phyloP scores from a whole-genome alignment of 345 rosid species.

The Moricandia arvensis region DNA sequence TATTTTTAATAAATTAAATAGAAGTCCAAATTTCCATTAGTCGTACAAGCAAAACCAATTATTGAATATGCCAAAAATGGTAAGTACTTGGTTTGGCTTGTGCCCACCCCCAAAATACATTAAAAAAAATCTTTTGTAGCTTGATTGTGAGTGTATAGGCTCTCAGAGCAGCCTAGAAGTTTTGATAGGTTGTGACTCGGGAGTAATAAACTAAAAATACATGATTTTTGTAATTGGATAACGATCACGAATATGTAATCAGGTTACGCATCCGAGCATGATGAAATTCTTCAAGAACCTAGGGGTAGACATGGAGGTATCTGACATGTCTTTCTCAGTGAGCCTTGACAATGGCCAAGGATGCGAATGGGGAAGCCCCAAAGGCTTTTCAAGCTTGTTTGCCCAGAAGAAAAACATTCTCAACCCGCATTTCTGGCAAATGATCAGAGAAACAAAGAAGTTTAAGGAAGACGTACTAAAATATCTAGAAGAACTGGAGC shows the following conservation, averaged over 20 bases:
- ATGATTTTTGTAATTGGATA: neutral
- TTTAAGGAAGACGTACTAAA: conserved; percentile 62
- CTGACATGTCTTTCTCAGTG: conserved; percentile 76
- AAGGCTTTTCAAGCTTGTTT: conserved; percentile 59
- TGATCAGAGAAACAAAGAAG: conserved; percentile 55
- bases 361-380: conserved; percentile 80
- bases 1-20: too few species aligned
- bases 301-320: conserved; percentile 64
- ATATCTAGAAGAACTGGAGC: conserved; percentile 60
- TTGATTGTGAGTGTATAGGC: too few species aligned
- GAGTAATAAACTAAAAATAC: neutral
- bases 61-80: too few species aligned
- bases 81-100: too few species aligned
- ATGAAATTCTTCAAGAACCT: conserved; percentile 71
- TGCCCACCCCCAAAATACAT: too few species aligned
- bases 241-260: neutral
- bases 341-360: conserved; percentile 66
- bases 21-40: too few species aligned
- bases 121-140: too few species aligned
- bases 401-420: conserved; percentile 55
- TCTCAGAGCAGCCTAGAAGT: neutral
- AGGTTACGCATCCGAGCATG: conserved; percentile 87
- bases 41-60: too few species aligned
- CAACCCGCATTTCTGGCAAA: conserved; percentile 64
- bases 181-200: neutral